Base-by-base conservation (phyloP, 2,329 filamentous ascomycete species). In the Coniella vitis region DNA sequence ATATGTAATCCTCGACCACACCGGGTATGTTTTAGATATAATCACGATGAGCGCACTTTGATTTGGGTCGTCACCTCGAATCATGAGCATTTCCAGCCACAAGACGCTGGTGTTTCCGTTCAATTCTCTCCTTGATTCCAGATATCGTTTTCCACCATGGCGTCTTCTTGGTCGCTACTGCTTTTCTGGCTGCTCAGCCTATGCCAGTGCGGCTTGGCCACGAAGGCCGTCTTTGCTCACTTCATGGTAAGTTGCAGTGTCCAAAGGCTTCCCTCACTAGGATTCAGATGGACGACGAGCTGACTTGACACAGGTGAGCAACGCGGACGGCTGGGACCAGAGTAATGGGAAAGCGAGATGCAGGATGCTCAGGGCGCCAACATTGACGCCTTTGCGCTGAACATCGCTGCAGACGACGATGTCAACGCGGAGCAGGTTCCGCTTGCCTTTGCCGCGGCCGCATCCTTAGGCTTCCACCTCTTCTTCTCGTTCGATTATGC, bases 401-500 rank as follows among this genome's bases (percentile, higher is more conserved):
- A 63, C 31, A 57, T 61, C 5, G 57, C 54, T 4, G 32, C 34
- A 20, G 37, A 49, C 38, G 55, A 54, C 35, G 41, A 19, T 29
- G 46, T 43, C 8, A 52, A 52, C n/a, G 44, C 40, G 13, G 49
- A 42, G 7, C 51, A 51, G 16, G 31, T 62, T 19, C 38, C 47
- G 13, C 51, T 52, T 14, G 63, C 62, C 25, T 66, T 65, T 52
- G 14, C 52, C 4, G 59, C 58, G 3, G 61, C 64, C 32, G 48
- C 49, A 5, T 29, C 35, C 4, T 14, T 35, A 3, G 29, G 37
- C 12, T 45, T 70, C 55, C 61, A 62, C 46, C 54, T 69, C 10
- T 69, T 72, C 59, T 62, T 71, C 47, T 69, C 67, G 2, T 71
- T 72, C 45, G 69, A 71, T 58, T 69, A 67, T 55, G 53, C 58